These are phyloP conservation scores for Ceratocystis destructans DNA, from an alignment of 2,329 filamentous ascomycete genomes.

Conservation along the genomic window DNA sequence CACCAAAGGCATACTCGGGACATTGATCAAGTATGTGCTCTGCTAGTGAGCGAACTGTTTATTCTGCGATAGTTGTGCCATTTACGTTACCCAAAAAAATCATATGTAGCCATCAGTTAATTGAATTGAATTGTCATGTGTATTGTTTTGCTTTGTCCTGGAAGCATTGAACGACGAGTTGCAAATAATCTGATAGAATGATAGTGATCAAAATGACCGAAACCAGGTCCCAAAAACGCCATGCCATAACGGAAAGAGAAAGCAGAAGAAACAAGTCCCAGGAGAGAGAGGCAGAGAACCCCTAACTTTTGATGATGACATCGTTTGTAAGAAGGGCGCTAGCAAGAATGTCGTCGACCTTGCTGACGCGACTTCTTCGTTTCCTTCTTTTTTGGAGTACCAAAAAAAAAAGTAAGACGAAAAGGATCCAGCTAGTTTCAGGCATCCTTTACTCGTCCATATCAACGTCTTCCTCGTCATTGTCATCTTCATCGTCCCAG, in stretches of 20 bases:
- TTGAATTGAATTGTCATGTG: no score
- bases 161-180: slow-evolving; percentile 9
- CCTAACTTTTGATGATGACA: slow-evolving; percentile 11
- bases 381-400: no score
- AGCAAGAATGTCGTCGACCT: background rate
- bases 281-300: slow-evolving; percentile 10
- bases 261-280: slow-evolving; percentile 16
- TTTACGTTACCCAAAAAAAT: background rate
- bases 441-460: slow-evolving; percentile 27
- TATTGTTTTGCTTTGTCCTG: background rate
- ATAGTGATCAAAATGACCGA: slow-evolving; percentile 19
- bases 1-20: slow-evolving; percentile 27
- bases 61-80: background rate
- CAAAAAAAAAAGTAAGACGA: background rate
- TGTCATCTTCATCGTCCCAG: slow-evolving; percentile 26
- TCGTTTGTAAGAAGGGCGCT: background rate
- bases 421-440: slow-evolving; percentile 19
- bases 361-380: background rate
- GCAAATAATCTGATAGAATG: slow-evolving; percentile 15
- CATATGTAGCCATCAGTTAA: no score
- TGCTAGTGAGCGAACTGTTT: background rate
- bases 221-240: slow-evolving; percentile 19
- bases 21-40: background rate
- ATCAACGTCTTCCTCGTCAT: slow-evolving; percentile 30
- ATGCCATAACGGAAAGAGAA: slow-evolving; percentile 17